A percentile compares a stretch with the other conserved stretches of the same genome.
Conservation (phyloP, 306 rosid species). For the Casuarina cunninghamiana region DNA sequence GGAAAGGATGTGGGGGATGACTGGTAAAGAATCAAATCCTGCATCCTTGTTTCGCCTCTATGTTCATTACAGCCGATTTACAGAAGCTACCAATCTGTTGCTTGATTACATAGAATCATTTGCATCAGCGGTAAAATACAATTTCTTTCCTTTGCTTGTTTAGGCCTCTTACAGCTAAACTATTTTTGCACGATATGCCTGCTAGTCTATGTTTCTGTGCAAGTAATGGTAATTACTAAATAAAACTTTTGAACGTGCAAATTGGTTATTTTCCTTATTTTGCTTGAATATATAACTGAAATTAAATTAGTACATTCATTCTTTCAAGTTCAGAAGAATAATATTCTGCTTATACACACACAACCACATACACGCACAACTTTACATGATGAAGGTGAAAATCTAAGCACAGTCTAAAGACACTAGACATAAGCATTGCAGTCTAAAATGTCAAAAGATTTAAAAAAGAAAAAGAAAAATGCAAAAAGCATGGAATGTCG, state of each 20-base stretch:
- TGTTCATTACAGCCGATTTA: slow-evolving; percentile 80
- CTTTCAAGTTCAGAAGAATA: neutral
- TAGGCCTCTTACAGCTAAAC: slow-evolving; percentile 11
- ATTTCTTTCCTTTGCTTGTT: slow-evolving; percentile 20
- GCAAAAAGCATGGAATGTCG: neutral
- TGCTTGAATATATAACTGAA: neutral
- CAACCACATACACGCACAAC: neutral
- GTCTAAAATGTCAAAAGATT: neutral
- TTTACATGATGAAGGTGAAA: neutral
- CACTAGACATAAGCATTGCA: neutral
- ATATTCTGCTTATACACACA: neutral
- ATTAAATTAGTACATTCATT: neutral
- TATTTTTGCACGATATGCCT: slow-evolving; percentile 10
- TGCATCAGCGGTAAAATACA: slow-evolving; percentile 62
- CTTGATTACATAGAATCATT: slow-evolving; percentile 68
- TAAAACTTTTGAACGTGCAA: neutral
- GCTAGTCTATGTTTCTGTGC: slow-evolving; percentile 1
- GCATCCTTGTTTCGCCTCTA: slow-evolving; percentile 80
- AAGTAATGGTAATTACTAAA: neutral
- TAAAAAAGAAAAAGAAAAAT: neutral
- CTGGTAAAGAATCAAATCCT: slow-evolving; percentile 78
- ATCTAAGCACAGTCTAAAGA: neutral
- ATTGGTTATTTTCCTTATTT: neutral
- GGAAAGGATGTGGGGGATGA: slow-evolving; percentile 72
- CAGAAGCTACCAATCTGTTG: slow-evolving; percentile 86